Percentiles rank a stretch among this genome's conserved stretches.
Conservation (phyloP, 2,329 filamentous ascomycete species). For the Stagonosporopsis tanaceti region DNA sequence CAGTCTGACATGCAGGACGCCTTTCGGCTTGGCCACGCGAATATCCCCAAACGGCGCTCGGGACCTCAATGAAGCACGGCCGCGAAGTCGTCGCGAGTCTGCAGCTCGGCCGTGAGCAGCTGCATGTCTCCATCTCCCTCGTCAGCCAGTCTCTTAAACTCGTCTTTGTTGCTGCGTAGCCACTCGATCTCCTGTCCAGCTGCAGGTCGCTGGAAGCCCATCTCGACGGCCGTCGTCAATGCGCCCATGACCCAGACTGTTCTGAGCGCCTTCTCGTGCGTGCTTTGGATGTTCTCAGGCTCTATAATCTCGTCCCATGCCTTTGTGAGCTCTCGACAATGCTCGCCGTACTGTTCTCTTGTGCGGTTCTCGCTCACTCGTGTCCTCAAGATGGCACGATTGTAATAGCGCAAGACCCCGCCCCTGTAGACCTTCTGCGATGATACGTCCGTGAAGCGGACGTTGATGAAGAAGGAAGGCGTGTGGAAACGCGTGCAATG, state of each 20-base stretch:
- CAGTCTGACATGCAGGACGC: slow-evolving; percentile 1
- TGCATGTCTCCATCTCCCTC: slow-evolving; percentile 7
- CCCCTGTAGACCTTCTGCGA: slow-evolving; percentile 4
- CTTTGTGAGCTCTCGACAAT: slow-evolving; percentile 3
- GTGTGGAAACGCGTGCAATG: slow-evolving; percentile 11
- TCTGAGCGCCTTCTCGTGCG: neutral
- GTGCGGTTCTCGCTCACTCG: slow-evolving; percentile 2
- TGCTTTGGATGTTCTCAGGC: neutral
- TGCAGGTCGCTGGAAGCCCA: slow-evolving; percentile 9
- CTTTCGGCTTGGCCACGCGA: neutral
- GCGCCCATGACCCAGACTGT: slow-evolving; percentile 10
- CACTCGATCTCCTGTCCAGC: slow-evolving; percentile 6
- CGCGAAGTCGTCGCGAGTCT: slow-evolving; percentile 5
- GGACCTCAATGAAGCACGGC: neutral
- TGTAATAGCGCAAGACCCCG: slow-evolving; percentile 3
- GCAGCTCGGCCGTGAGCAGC: neutral
- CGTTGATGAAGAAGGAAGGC: slow-evolving; percentile 9
- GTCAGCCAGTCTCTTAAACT: neutral
- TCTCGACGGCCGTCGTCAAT: slow-evolving; percentile 10
- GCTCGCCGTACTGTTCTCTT: slow-evolving; percentile 4
- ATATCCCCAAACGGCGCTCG: neutral
- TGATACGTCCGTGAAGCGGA: slow-evolving; percentile 7
- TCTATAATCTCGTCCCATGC: neutral
- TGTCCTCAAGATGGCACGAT: slow-evolving; percentile 8
- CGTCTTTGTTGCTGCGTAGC: neutral